Evolutionary conservation across 345 rosid species (phyloP).

Genomic region (Sisymbrium irio): DNA sequence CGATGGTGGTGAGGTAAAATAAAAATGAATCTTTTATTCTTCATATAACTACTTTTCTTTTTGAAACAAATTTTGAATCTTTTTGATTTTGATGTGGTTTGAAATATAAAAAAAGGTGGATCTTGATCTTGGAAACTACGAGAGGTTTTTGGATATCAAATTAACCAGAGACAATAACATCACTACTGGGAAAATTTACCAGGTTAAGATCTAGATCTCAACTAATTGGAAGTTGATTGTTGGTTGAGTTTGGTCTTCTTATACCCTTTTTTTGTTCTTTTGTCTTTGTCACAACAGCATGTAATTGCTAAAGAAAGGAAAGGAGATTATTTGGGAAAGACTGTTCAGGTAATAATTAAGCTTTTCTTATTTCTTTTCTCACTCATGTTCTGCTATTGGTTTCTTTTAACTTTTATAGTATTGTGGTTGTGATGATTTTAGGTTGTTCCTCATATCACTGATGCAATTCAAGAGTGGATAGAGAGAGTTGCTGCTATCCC

Average conservation of each 20-base stretch:
- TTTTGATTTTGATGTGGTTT: slow-evolving; percentile 7
- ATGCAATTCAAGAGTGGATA: slow-evolving; percentile 95
- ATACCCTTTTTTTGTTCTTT: neutral
- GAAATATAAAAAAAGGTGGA: slow-evolving; percentile 57
- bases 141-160: slow-evolving; percentile 65
- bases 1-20: slow-evolving; percentile 95
- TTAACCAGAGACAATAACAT: slow-evolving; percentile 75
- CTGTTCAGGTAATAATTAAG: slow-evolving; percentile 67
- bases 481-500: slow-evolving; percentile 74
- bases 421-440: slow-evolving; percentile 26
- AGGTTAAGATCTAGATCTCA: slow-evolving; percentile 42
- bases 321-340: slow-evolving; percentile 94
- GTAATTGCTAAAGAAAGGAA: slow-evolving; percentile 87
- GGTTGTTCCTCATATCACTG: slow-evolving; percentile 95
- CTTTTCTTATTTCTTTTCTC: neutral
- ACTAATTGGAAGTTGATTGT: slow-evolving; percentile 12
- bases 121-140: slow-evolving; percentile 84
- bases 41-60: neutral
- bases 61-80: neutral
- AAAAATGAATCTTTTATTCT: neutral
- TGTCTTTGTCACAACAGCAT: slow-evolving; percentile 48
- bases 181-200: slow-evolving; percentile 77
- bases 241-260: slow-evolving; percentile 16
- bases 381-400: neutral
- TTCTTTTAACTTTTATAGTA: neutral